Base-by-base conservation (phyloP, 345 rosid species). In the Luvunga scandens region DNA sequence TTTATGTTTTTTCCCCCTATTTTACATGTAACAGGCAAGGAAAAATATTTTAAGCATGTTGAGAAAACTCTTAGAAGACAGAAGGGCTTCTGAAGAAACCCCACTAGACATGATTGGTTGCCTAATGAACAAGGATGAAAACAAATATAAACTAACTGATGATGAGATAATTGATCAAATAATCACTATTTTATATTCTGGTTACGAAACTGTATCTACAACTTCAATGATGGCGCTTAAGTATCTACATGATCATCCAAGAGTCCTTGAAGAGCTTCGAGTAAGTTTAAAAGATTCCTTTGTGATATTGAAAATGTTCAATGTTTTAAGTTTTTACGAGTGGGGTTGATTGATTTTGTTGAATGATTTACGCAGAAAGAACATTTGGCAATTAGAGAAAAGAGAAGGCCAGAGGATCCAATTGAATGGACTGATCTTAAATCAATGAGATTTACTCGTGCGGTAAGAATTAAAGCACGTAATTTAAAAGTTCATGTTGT, bases 161-260 rank as follows among this genome's bases (percentile, higher is more conserved):
- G 89, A 88, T 9, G 92, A 93, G 83, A 90, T 93, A 30, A 83
- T 91, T n/a, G 98, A 91, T 86, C 98, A 93, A 79, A 79, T 95
- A 2, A 93, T 95, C 57, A 89, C 98, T 18, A 85, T 95, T 28
- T 73, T 90, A 79, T 89, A 91, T 77, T 93, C 98, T 2, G 97
- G 98, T 65, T 91, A 88, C 60, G 98, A 95, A 79, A 95, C 95
- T 34, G 93, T 93, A 33, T 95, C 98, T 14, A 91, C 95, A 38
- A 93, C 98, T 16, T 84, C 97, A 1, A 95, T 93, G 98, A 95
- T 93, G 98, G 94, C 94, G 48, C 82, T 94, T 72, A 94, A 93
- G 88, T 94, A 93, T 73, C 89, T 91, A 24, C 97, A 93, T 75
- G 95, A 93, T 84, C 91, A 91, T 66, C 98, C 93, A 4, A 72